Evolutionary conservation across 2,329 filamentous ascomycete species (phyloP), one percentile per base, ranked within the genome.

Genomic region (Zymoseptoria brevis): DNA sequence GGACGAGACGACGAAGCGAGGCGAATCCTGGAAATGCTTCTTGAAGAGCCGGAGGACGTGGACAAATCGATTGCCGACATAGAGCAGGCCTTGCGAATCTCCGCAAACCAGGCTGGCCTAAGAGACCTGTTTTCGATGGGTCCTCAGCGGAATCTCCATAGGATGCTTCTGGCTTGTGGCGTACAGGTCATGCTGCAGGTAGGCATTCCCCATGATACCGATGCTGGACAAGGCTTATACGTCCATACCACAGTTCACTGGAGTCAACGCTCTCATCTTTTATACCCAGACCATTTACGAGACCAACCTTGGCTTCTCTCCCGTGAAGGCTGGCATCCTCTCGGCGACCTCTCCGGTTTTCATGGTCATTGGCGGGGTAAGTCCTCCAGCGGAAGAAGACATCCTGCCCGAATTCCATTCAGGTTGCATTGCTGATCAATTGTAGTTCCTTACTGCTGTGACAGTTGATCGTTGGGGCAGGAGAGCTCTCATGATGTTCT

Each of bases 41-140:
- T 64, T 77, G 63, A 60, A 11, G 29, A 63, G 22, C 11, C 54
- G 11, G 53, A 45, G 19, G 53, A 59, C 16, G 57, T 83, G 1
- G 75, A 78, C 29, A 67, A 79, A 6, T 82, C 87, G 71, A 80
- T 82, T 66, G 81, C 85, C 55, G 83, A 87, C 0, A 84, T 87
- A 9, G 30, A 9, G 72, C 83, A 19, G 86, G 90, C 66, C 71
- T 71, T 52, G 72, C 75, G 56, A 67, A 67, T 8, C 71, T 72
- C 35, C 6, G 72, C 74, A 9, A 74, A 74, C 21, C 72, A 75
- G 64, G 69, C 71, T 19, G 70, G 72, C n/a, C 71, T 74, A 21
- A 69, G 67, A 57, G 74, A 72, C 7, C 69, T 72, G 1, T 72
- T 81, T 68, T 81, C 78, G 62, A 60, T 57, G 30, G 60, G 60